Percentiles rank a stretch among this genome's conserved stretches.
These are phyloP conservation scores for Alternaria sp. DNA, from an alignment of 2,329 filamentous ascomycete species.

Conservation along the genomic window DNA sequence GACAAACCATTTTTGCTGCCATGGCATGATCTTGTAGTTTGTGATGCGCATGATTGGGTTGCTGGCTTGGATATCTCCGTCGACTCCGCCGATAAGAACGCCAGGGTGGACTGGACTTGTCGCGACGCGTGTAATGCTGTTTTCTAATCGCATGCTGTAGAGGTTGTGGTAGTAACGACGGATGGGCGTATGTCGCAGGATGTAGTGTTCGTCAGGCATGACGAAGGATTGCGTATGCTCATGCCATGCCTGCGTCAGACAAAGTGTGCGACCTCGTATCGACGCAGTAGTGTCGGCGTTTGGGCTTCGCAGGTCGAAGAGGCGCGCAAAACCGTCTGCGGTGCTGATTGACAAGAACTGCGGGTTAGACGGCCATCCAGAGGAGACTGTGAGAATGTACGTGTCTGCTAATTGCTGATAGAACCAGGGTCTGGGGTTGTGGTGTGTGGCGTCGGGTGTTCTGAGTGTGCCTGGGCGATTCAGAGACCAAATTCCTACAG, in stretches of 20 bases:
- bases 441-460: background rate
- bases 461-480: conserved; percentile 44
- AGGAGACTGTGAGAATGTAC: conserved; percentile 56
- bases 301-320: conserved; percentile 61
- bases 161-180: conserved; percentile 60
- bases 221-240: conserved; percentile 62
- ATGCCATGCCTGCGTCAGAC: conserved; percentile 59
- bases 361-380: conserved; percentile 62
- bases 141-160: conserved; percentile 46
- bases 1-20: conserved; percentile 63
- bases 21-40: conserved; percentile 58
- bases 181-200: conserved; percentile 56
- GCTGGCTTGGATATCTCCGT: conserved; percentile 58
- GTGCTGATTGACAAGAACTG: conserved; percentile 60
- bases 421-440: conserved; percentile 49
- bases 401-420: conserved; percentile 54
- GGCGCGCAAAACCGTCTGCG: conserved; percentile 61
- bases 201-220: conserved; percentile 62
- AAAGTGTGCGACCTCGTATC: conserved; percentile 58
- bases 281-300: conserved; percentile 53
- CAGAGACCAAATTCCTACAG: conserved; percentile 61
- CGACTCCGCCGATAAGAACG: conserved; percentile 59
- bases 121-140: conserved; percentile 52
- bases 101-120: conserved; percentile 62
- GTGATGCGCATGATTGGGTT: conserved; percentile 61